Evolutionary conservation across 805 yeast genomes (phyloP).

Genomic region (Pichia membranifaciens): DNA sequence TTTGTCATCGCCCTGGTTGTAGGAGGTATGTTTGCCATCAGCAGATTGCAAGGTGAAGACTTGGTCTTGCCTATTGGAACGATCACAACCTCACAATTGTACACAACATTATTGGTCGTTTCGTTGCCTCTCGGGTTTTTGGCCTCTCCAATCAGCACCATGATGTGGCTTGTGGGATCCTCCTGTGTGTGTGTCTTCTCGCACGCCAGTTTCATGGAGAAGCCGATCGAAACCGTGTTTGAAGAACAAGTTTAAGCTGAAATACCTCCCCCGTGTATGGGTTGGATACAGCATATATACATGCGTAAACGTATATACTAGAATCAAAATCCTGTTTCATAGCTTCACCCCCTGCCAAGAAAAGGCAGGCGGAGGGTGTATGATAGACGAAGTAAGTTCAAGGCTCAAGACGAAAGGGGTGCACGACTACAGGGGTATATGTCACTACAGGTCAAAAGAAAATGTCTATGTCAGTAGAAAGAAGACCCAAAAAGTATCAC

Average conservation of each 20-base stretch:
- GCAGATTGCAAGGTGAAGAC: slow-evolving; percentile 75
- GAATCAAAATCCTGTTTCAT: too few relatives aligned
- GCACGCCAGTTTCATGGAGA: slow-evolving; percentile 92
- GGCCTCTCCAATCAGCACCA: slow-evolving; percentile 57
- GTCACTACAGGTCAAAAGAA: not conserved
- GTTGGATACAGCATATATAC: too few relatives aligned
- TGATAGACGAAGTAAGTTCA: too few relatives aligned
- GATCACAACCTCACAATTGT: slow-evolving; percentile 76
- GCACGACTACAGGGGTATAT: not conserved
- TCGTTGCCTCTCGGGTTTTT: slow-evolving; percentile 41
- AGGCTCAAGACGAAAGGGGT: too few relatives aligned
- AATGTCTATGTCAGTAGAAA: slow-evolving; percentile 28
- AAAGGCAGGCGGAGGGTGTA: too few relatives aligned
- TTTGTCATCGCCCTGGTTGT: slow-evolving; percentile 73
- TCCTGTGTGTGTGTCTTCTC: slow-evolving; percentile 78
- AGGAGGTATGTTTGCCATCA: slow-evolving; percentile 74
- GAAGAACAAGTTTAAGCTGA: slow-evolving; percentile 55
- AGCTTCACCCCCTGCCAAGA: too few relatives aligned
- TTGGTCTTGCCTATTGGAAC: slow-evolving; percentile 70
- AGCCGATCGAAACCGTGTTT: slow-evolving; percentile 95
- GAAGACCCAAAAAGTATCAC: slow-evolving; percentile 35
- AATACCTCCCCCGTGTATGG: too few relatives aligned
- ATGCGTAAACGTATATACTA: too few relatives aligned
- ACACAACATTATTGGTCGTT: slow-evolving; percentile 77
- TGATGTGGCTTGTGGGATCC: slow-evolving; percentile 96